Evolutionary conservation across 73 alveolate genomes (phyloP).

Genomic region (Uronychia binucleata): DNA sequence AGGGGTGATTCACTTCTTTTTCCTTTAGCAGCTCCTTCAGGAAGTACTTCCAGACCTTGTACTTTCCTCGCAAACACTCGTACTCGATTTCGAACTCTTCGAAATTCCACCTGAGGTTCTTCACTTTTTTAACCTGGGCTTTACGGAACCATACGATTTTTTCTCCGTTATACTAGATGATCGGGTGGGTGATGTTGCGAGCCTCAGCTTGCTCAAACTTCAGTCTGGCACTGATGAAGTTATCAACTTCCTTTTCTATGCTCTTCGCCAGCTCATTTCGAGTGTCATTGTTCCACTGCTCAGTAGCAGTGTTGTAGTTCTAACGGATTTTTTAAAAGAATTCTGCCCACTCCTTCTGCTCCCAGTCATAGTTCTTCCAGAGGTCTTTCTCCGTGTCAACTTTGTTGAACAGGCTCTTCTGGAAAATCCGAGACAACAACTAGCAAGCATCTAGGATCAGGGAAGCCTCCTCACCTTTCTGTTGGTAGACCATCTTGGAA

Average conservation of each 20-base stretch:
- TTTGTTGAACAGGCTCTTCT: slow-evolving; percentile 35
- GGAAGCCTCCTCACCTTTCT: background rate
- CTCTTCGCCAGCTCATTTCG: slow-evolving; percentile 29
- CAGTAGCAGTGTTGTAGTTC: slow-evolving; percentile 49
- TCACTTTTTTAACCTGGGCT: slow-evolving; percentile 8
- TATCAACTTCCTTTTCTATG: slow-evolving; percentile 20
- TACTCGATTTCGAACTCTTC: slow-evolving; percentile 46
- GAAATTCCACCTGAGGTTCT: slow-evolving; percentile 47
- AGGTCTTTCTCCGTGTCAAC: slow-evolving; percentile 46
- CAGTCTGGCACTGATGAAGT: slow-evolving; percentile 9
- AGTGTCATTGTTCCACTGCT: slow-evolving; percentile 57
- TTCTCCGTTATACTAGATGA: slow-evolving; percentile 24
- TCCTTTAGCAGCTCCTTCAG: slow-evolving; percentile 30
- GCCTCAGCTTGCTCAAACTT: slow-evolving; percentile 19
- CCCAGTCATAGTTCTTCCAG: slow-evolving; percentile 28
- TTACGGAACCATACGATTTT: too few relatives aligned
- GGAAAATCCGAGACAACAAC: slow-evolving; percentile 39
- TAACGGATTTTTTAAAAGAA: slow-evolving; percentile 28
- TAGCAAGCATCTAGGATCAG: slow-evolving; percentile 11
- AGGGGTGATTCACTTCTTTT: slow-evolving; percentile 8
- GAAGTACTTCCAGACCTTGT: slow-evolving; percentile 50
- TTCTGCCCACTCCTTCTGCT: slow-evolving; percentile 45
- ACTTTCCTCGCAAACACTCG: slow-evolving; percentile 2
- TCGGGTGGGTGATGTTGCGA: slow-evolving; percentile 21
- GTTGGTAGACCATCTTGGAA: slow-evolving; percentile 3